phyloP scores from a whole-genome alignment of 768 basidiomycete genomes.

The Trametes gibbosa region DNA sequence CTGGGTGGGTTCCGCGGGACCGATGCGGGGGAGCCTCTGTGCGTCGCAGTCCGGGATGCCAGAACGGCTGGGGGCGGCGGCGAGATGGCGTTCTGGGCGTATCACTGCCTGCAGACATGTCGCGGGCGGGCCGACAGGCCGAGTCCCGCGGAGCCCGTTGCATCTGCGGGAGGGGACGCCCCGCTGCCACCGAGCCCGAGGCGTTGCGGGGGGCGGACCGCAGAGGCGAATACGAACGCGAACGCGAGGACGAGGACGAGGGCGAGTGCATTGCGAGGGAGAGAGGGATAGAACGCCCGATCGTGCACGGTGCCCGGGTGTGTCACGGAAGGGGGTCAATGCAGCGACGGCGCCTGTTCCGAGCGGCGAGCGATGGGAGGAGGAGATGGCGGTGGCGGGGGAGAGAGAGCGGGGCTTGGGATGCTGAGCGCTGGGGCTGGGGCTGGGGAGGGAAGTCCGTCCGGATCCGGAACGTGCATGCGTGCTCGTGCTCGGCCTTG shows the following conservation, averaged over 20 bases:
- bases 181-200: too few species aligned
- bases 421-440: background rate
- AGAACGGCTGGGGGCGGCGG: background rate
- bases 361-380: conserved; percentile 1
- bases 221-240: too few species aligned
- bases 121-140: too few species aligned
- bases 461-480: too few species aligned
- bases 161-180: too few species aligned
- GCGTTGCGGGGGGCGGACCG: too few species aligned
- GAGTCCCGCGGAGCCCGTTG: too few species aligned
- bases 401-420: background rate
- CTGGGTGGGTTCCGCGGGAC: background rate
- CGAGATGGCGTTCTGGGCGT: background rate
- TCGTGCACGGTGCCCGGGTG: conserved; percentile 10
- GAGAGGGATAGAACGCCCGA: conserved; percentile 3
- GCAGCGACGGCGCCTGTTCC: too few species aligned
- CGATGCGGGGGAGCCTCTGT: conserved; percentile 5
- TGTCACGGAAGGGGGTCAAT: background rate
- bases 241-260: background rate
- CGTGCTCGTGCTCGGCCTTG: too few species aligned
- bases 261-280: background rate
- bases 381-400: background rate
- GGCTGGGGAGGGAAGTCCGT: too few species aligned
- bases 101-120: background rate
- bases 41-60: background rate